Evolutionary conservation across 768 basidiomycete genomes (phyloP), one percentile per base, ranked within the genome.

Genomic region (Lactarius trivialis): DNA sequence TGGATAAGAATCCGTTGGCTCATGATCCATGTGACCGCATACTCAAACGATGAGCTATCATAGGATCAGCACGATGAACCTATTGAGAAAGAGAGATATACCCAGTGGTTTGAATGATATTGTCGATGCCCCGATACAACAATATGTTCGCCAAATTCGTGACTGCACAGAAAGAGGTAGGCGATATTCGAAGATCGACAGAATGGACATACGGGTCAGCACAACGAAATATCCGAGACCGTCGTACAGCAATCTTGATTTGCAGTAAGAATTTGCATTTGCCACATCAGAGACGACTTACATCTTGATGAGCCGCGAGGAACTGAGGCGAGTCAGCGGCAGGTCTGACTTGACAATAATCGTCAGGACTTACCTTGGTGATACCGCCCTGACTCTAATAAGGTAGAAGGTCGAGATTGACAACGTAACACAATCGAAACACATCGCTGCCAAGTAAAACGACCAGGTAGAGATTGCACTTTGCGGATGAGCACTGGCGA

Each of bases 201-300:
- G 30, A 37, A 11, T 15, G 8, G 5, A 62, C 69, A 17, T 58
- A 78, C 70, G 74, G 55, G 85, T 83, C 49, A 88, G 71, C 4
- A 75, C 76, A 32, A 85, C 65, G 60, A 87, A 83, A 69, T 85
- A 88, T 24, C 81, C 79, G 32, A 88, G 71, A 28, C 86, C 86
- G 64, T 89, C 85, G 60, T 82, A 84, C 3, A 89, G 73, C 83
- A 88, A 83, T 73, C 85, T 88, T 65, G 19, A 9, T 28, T 17
- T 6, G 2, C 4, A 30, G 45, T 61, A 41, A 59, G 34, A 30
- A 30, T 30, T 3, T 6, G 7, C 12, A 48, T 14, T 24, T 14
- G 12, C 33, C 26, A 34, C 34, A 17, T 7, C 37, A 54, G 41
- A n/a, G 24, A 30, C 5, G 50, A 63, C 72, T 19, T 57, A 74